A percentile compares a stretch with the other conserved stretches of the same genome.
phyloP scores from a whole-genome alignment of 768 basidiomycete genomes.

The Russula earlei region DNA sequence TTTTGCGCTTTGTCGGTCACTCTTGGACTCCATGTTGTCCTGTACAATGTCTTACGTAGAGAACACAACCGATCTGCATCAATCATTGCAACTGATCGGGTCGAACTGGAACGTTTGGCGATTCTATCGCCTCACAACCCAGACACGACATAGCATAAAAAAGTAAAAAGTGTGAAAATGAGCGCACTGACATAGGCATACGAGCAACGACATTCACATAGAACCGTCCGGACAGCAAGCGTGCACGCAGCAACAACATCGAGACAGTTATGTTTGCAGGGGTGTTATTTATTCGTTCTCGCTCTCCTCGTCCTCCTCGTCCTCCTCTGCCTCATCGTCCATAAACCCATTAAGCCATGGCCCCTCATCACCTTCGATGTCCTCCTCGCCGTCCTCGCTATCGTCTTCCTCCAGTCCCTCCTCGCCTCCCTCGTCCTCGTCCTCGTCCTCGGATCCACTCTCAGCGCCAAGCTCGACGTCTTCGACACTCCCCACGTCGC shows the following conservation, averaged over 20 bases:
- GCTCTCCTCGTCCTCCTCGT: slow-evolving; percentile 37
- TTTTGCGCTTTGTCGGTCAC: background rate
- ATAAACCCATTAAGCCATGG: slow-evolving; percentile 26
- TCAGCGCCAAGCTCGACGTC: slow-evolving; percentile 67
- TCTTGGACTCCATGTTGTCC: no score
- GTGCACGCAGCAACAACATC: background rate
- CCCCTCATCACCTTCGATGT: slow-evolving; percentile 30
- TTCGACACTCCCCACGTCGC: slow-evolving; percentile 66
- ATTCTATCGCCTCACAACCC: no score
- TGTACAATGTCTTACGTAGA: no score
- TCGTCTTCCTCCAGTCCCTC: slow-evolving; percentile 40
- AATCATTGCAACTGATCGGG: no score
- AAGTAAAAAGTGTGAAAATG: no score
- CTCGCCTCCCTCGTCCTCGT: slow-evolving; percentile 49
- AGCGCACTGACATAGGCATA: no score
- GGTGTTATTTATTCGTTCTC: slow-evolving; percentile 15
- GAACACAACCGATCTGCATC: no score
- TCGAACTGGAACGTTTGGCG: no score
- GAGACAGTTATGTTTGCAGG: background rate
- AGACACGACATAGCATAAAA: no score
- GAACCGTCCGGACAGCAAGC: no score
- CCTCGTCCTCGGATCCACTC: slow-evolving; percentile 41
- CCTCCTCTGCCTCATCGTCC: slow-evolving; percentile 58
- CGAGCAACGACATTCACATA: background rate
- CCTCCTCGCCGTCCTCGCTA: slow-evolving; percentile 48